Percentiles rank a stretch among this genome's conserved stretches.
Evolutionary conservation across 1,284 basidiomycete species (phyloP).

Genomic region (Ustilago shanxiensis): DNA sequence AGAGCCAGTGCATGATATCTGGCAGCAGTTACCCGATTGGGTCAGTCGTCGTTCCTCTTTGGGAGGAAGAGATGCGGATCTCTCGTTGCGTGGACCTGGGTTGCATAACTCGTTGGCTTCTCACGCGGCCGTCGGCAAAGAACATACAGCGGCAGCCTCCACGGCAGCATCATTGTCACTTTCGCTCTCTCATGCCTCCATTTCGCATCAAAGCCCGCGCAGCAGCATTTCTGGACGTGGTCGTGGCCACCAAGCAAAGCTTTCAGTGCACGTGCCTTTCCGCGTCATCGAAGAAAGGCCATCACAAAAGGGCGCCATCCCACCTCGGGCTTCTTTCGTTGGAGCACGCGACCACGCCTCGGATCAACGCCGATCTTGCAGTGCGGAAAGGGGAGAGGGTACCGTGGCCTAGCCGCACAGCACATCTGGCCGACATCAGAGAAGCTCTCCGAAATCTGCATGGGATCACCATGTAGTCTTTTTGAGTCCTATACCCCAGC

Average conservation of each 20-base stretch:
- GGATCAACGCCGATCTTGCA: slow-evolving; percentile 14
- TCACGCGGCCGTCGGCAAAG: slow-evolving; percentile 11
- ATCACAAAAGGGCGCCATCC: slow-evolving; percentile 20
- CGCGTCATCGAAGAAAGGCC: slow-evolving; percentile 25
- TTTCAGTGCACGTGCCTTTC: slow-evolving; percentile 37
- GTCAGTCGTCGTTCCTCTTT: slow-evolving; percentile 45
- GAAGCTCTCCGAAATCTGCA: background rate
- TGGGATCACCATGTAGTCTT: background rate
- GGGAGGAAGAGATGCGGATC: slow-evolving; percentile 41
- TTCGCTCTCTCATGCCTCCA: slow-evolving; percentile 18
- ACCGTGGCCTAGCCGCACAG: background rate
- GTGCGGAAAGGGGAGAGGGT: slow-evolving; percentile 13
- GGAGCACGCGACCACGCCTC: slow-evolving; percentile 15
- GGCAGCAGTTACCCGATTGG: slow-evolving; percentile 53
- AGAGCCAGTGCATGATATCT: slow-evolving; percentile 48
- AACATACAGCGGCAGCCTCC: slow-evolving; percentile 10
- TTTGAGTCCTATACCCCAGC: slow-evolving; percentile 12
- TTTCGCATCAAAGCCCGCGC: slow-evolving; percentile 39
- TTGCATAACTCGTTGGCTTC: slow-evolving; percentile 22
- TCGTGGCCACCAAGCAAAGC: slow-evolving; percentile 25
- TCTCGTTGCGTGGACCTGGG: slow-evolving; percentile 33
- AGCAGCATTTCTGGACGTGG: slow-evolving; percentile 43
- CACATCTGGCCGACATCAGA: background rate
- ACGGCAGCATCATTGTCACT: slow-evolving; percentile 10
- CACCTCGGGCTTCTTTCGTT: slow-evolving; percentile 27